Evolutionary conservation across 169 alveolate genomes (phyloP).

Genomic region (Plasmodium fragile): DNA sequence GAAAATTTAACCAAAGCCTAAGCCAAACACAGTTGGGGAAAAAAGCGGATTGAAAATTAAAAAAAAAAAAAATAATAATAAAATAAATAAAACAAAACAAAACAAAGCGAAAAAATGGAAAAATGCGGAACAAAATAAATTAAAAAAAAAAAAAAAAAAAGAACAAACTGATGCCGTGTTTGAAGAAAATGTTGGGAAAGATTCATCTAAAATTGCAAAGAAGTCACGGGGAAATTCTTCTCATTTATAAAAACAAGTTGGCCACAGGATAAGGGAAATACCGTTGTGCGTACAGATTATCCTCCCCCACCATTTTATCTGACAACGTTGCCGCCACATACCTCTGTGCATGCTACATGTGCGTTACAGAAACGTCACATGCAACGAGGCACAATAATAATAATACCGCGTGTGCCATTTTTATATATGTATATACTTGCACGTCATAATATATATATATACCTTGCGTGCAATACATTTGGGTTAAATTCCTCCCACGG

Average conservation of each 20-base stretch:
- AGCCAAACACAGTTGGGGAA: not conserved
- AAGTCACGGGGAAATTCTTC: not conserved
- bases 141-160: not conserved
- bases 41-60: not conserved
- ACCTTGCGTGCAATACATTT: not conserved
- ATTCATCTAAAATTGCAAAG: not conserved
- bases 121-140: no score
- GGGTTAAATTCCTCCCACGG: not conserved
- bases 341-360: not conserved
- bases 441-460: no score
- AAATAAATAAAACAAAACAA: not conserved
- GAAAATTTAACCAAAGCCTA: not conserved
- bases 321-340: not conserved
- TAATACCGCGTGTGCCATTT: no score
- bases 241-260: not conserved
- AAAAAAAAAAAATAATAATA: not conserved
- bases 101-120: not conserved
- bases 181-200: not conserved
- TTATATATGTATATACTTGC: not conserved
- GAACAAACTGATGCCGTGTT: not conserved
- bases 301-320: not conserved
- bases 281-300: not conserved
- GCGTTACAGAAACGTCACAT: not conserved
- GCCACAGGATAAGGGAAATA: not conserved
- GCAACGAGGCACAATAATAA: no score